These are phyloP conservation scores for Ilyonectria robusta DNA, from an alignment of 2,329 filamentous ascomycete species.

Conservation along the genomic window DNA sequence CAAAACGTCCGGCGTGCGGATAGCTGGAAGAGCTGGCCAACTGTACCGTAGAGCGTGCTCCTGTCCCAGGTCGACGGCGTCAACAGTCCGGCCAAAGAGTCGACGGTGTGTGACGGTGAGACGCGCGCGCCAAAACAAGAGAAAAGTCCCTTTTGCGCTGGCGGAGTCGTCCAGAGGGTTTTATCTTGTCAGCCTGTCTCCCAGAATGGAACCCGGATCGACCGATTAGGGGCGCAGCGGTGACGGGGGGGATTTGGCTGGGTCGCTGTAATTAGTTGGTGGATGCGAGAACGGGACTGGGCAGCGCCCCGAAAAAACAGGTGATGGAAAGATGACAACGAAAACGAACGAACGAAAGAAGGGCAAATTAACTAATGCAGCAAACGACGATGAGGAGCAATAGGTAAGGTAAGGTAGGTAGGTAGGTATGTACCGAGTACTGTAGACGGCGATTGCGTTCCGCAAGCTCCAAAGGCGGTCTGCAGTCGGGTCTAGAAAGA, in stretches of 20 bases:
- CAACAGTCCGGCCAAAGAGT: slow-evolving; percentile 7
- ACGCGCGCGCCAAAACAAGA: slow-evolving; percentile 26
- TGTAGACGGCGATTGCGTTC: slow-evolving; percentile 4
- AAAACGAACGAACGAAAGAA: slow-evolving; percentile 2
- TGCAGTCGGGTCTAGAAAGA: slow-evolving; percentile 25
- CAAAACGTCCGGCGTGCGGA: slow-evolving; percentile 31
- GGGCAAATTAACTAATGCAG: slow-evolving; percentile 9
- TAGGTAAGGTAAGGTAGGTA: neutral
- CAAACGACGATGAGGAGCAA: slow-evolving; percentile 4
- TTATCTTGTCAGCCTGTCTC: neutral
- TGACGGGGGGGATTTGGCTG: slow-evolving; percentile 19
- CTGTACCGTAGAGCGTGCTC: slow-evolving; percentile 11
- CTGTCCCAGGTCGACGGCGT: slow-evolving; percentile 13
- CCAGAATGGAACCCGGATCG: slow-evolving; percentile 20
- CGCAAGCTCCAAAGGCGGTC: slow-evolving; percentile 27
- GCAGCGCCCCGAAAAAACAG: slow-evolving; percentile 14
- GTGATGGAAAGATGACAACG: slow-evolving; percentile 12
- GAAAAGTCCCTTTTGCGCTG: slow-evolving; percentile 6
- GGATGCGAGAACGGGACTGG: slow-evolving; percentile 10
- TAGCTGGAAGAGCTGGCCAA: neutral
- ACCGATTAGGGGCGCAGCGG: slow-evolving; percentile 21
- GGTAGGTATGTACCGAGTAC: neutral
- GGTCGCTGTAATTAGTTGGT: slow-evolving; percentile 17
- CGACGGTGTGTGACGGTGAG: slow-evolving; percentile 21
- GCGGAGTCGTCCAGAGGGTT: slow-evolving; percentile 12